Conservation (phyloP, 768 basidiomycete species). For the Cystofilobasidium ferigula region DNA sequence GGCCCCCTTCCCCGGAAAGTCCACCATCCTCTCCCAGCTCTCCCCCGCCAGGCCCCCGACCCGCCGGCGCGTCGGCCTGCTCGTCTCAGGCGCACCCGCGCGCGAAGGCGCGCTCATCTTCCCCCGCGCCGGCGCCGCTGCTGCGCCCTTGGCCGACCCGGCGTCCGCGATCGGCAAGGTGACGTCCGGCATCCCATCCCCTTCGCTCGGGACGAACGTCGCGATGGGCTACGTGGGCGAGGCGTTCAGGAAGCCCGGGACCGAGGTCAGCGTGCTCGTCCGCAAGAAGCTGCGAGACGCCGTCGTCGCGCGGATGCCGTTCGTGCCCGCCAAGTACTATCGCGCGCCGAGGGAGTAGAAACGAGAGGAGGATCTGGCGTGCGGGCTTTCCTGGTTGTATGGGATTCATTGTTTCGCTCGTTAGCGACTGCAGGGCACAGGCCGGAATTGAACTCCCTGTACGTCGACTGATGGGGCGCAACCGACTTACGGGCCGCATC, state of each 20-base stretch:
- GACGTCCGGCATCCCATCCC: constrained; percentile 93
- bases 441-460: too few species aligned
- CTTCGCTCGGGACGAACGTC: constrained; percentile 77
- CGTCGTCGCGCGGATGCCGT: constrained; percentile 72
- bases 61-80: constrained; percentile 53
- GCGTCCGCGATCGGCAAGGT: constrained; percentile 54
- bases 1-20: constrained; percentile 64
- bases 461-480: too few species aligned
- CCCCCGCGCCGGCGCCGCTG: neutral
- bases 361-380: too few species aligned
- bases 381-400: too few species aligned
- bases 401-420: too few species aligned
- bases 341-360: neutral
- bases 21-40: constrained; percentile 59
- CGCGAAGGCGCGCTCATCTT: constrained; percentile 67
- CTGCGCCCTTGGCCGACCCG: neutral
- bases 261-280: constrained; percentile 70
- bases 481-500: too few species aligned
- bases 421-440: too few species aligned
- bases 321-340: constrained; percentile 68
- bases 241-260: constrained; percentile 85
- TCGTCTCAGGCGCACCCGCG: constrained; percentile 11
- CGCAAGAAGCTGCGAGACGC: constrained; percentile 68
- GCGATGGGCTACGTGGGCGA: constrained; percentile 81
- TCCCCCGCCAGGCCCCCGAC: constrained; percentile 55